Conservation (phyloP, 2,329 filamentous ascomycete species). For the Xylaria polymorpha region DNA sequence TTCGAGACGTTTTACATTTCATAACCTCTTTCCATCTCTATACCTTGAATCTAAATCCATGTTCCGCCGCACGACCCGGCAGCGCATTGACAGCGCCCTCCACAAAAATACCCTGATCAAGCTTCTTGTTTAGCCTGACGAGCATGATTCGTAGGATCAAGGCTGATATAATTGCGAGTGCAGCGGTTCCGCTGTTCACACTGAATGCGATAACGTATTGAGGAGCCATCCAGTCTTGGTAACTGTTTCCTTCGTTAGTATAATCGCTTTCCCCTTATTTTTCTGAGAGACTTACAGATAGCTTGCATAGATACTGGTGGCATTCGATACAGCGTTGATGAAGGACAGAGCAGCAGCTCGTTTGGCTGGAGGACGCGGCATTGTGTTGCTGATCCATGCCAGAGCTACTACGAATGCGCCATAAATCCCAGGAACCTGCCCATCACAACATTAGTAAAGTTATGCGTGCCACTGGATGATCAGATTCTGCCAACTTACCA, state of each 20-base stretch:
- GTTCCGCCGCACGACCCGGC: constrained; percentile 66
- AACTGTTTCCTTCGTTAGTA: constrained; percentile 66
- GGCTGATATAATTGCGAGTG: constrained; percentile 72
- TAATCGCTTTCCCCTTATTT: not conserved
- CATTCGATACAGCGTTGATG: constrained; percentile 79
- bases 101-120: constrained; percentile 71
- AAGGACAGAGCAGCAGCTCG: constrained; percentile 75
- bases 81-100: constrained; percentile 67
- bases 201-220: constrained; percentile 69
- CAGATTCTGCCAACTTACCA: constrained; percentile 57
- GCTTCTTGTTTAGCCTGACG: constrained; percentile 73
- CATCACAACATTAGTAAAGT: constrained; percentile 9
- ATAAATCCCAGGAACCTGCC: constrained; percentile 67
- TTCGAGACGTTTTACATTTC: not conserved
- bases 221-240: constrained; percentile 61
- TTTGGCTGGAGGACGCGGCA: constrained; percentile 81
- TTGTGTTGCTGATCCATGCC: constrained; percentile 80
- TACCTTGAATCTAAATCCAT: constrained; percentile 75
- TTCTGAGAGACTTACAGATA: constrained; percentile 35
- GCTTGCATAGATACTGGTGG: constrained; percentile 73
- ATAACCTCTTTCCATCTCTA: constrained; percentile 47
- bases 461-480: not conserved
- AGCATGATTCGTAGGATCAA: constrained; percentile 72
- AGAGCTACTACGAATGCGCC: constrained; percentile 74
- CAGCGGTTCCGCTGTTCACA: constrained; percentile 74